These are phyloP conservation scores for Phytopythium boreale DNA, from an alignment of 352 stramenopile genomes.

Conservation along the genomic window DNA sequence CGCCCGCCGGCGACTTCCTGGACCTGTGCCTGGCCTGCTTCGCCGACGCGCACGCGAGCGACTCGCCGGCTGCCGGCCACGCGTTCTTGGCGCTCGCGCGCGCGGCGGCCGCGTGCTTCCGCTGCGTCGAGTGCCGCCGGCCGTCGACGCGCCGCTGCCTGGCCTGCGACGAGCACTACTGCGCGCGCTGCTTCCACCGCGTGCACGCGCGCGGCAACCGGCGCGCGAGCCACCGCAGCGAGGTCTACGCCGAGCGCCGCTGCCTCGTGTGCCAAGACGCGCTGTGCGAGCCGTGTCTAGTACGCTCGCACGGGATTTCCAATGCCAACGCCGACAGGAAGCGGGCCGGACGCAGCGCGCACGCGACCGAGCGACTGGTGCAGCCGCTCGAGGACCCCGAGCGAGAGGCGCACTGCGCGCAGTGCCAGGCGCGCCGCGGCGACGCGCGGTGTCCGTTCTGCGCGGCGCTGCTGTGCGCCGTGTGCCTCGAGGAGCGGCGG, in stretches of 20 bases:
- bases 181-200: slow-evolving; percentile 67
- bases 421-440: slow-evolving; percentile 48
- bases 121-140: slow-evolving; percentile 73
- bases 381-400: slow-evolving; percentile 32
- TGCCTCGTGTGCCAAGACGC: slow-evolving; percentile 69
- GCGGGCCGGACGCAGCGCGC: slow-evolving; percentile 15
- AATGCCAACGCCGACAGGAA: slow-evolving; percentile 4
- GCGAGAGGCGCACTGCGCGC: slow-evolving; percentile 53
- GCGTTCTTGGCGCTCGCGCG: slow-evolving; percentile 52
- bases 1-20: slow-evolving; percentile 54
- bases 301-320: slow-evolving; percentile 53
- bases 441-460: slow-evolving; percentile 62
- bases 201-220: slow-evolving; percentile 62
- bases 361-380: slow-evolving; percentile 44
- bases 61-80: slow-evolving; percentile 17
- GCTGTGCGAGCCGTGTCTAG: slow-evolving; percentile 64
- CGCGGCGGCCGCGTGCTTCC: slow-evolving; percentile 34
- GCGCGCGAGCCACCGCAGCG: slow-evolving; percentile 45
- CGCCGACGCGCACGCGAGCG: slow-evolving; percentile 51
- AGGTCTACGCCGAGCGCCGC: slow-evolving; percentile 55
- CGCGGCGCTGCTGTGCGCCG: slow-evolving; percentile 41
- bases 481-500: slow-evolving; percentile 40
- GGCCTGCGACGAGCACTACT: slow-evolving; percentile 79
- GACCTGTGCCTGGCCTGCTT: slow-evolving; percentile 78
- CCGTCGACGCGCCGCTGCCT: slow-evolving; percentile 60